Conservation (phyloP, 2,329 filamentous ascomycete genomes). For the Scopulariopsis brevicaulis region DNA sequence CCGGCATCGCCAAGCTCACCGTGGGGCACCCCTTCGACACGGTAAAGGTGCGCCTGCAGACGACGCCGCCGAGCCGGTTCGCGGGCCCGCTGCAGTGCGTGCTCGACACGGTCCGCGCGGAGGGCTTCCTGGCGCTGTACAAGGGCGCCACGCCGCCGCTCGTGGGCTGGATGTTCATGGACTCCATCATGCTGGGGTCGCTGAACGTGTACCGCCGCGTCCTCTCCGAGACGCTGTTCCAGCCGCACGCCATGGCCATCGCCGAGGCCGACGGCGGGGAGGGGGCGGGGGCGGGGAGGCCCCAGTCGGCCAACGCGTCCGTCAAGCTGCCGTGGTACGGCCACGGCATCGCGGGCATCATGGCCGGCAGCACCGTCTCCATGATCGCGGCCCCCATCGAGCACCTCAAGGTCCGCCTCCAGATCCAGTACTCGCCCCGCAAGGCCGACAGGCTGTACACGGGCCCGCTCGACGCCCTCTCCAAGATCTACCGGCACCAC, state of each 20-base stretch:
- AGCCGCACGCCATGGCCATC: constrained; percentile 24
- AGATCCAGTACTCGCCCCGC: constrained; percentile 80
- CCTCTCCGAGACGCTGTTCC: constrained; percentile 69
- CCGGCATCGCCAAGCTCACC: constrained; percentile 78
- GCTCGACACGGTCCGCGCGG: constrained; percentile 70
- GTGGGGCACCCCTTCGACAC: constrained; percentile 81
- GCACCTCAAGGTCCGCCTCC: constrained; percentile 86
- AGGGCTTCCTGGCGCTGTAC: constrained; percentile 78
- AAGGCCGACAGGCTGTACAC: constrained; percentile 71
- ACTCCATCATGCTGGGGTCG: constrained; percentile 80
- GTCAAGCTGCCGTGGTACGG: constrained; percentile 56
- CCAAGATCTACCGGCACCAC: constrained; percentile 59
- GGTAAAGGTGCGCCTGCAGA: constrained; percentile 92
- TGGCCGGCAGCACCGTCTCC: constrained; percentile 82
- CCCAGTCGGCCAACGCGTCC: constrained; percentile 4
- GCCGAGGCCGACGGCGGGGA: constrained; percentile 8
- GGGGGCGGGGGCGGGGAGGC: neutral
- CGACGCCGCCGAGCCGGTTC: constrained; percentile 67
- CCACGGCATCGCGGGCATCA: constrained; percentile 76
- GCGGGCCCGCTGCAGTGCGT: constrained; percentile 78
- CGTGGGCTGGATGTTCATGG: constrained; percentile 98
- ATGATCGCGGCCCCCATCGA: constrained; percentile 91
- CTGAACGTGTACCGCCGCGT: constrained; percentile 82
- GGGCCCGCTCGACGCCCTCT: constrained; percentile 75
- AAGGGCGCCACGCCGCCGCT: constrained; percentile 89